Percentiles rank a stretch among this genome's conserved stretches.
Evolutionary conservation across 1,139 yeast genomes (phyloP).

Genomic region (Pichia kudriavzevii): DNA sequence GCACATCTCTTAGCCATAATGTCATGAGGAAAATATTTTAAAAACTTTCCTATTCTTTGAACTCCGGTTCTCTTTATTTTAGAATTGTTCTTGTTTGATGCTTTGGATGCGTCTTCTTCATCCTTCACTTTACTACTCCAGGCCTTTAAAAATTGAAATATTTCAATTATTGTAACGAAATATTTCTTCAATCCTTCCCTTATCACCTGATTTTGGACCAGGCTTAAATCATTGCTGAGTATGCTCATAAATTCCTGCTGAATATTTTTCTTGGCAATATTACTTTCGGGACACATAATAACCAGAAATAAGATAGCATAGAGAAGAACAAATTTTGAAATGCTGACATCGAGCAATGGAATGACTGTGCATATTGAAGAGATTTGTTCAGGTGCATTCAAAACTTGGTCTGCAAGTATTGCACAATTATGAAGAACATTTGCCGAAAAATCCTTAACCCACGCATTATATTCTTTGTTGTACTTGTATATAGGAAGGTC

Average conservation of each 20-base stretch:
- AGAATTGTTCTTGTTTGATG: conserved; percentile 4
- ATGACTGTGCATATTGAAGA: conserved; percentile 9
- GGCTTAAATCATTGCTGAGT: conserved; percentile 40
- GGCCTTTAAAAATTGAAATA: conserved; percentile 76
- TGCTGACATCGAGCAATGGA: conserved; percentile 40
- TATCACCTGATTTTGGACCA: conserved; percentile 42
- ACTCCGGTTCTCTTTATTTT: conserved; percentile 9
- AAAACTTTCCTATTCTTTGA: conserved; percentile 36
- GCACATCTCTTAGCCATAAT: conserved; percentile 72
- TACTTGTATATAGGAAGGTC: conserved; percentile 45
- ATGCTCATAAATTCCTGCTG: conserved; percentile 52
- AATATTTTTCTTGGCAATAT: conserved; percentile 39
- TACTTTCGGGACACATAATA: conserved; percentile 49
- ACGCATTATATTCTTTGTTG: conserved; percentile 39
- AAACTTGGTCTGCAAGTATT: conserved; percentile 3
- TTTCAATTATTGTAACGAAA: conserved; percentile 65
- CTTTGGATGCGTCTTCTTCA: conserved; percentile 24
- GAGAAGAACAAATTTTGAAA: conserved; percentile 71
- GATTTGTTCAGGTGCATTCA: conserved; percentile 5
- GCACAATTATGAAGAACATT: conserved; percentile 23
- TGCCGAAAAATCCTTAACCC: conserved; percentile 67
- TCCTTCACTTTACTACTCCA: conserved; percentile 46
- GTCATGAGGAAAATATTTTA: conserved; percentile 54
- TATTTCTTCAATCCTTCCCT: conserved; percentile 54
- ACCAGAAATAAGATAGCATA: conserved; percentile 54